Percentiles rank a stretch among this genome's conserved stretches.
Conservation (phyloP, 2,329 filamentous ascomycete genomes). For the Chaetomiaceae sp. region DNA sequence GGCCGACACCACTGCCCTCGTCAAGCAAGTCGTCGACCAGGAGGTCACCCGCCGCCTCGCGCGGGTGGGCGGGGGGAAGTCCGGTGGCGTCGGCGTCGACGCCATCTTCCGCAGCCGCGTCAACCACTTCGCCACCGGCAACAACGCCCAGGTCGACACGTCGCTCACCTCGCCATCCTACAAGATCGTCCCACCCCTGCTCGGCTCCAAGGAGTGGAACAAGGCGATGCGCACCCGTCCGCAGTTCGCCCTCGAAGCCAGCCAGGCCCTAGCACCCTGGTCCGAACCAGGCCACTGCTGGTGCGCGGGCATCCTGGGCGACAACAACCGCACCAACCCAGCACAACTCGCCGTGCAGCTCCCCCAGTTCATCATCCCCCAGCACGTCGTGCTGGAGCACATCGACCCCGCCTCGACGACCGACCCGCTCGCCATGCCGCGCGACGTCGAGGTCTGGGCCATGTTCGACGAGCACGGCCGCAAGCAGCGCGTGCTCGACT, state of each 20-base stretch:
- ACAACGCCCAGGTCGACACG: constrained; percentile 63
- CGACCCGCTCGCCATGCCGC: constrained; percentile 59
- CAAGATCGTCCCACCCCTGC: constrained; percentile 30
- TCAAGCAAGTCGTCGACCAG: constrained; percentile 40
- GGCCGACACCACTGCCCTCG: constrained; percentile 38
- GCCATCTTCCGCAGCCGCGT: constrained; percentile 49
- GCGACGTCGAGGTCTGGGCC: constrained; percentile 66
- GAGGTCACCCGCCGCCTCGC: constrained; percentile 43
- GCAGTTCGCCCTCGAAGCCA: constrained; percentile 36
- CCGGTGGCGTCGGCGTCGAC: constrained; percentile 41
- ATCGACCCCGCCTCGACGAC: constrained; percentile 58
- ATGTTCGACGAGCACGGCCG: constrained; percentile 46
- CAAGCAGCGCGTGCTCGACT: constrained; percentile 40
- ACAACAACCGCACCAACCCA: constrained; percentile 44
- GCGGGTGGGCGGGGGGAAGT: constrained; percentile 42
- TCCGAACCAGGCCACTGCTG: constrained; percentile 81
- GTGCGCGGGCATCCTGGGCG: constrained; percentile 58
- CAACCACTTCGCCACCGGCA: constrained; percentile 67
- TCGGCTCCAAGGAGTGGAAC: constrained; percentile 27
- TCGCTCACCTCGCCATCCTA: constrained; percentile 57
- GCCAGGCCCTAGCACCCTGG: constrained; percentile 62
- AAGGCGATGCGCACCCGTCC: constrained; percentile 9
- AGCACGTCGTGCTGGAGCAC: constrained; percentile 69
- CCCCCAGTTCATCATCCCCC: constrained; percentile 55
- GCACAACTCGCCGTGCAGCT: constrained; percentile 63